Conservation (phyloP, 768 basidiomycete genomes). For the Leccinum disarticulatum region DNA sequence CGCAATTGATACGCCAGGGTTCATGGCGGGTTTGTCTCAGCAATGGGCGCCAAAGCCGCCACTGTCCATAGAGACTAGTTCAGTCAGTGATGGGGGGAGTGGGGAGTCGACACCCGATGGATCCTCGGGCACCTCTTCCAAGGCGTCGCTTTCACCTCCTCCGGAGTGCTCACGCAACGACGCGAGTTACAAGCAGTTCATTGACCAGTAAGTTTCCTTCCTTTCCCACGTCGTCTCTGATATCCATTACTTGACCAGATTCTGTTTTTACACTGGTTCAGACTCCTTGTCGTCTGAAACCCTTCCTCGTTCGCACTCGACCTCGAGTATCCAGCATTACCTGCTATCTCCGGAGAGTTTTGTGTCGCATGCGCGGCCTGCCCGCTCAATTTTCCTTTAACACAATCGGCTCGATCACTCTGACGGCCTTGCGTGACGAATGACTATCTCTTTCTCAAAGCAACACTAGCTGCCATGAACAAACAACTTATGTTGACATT, state of each 20-base stretch:
- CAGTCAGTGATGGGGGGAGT: slow-evolving; percentile 25
- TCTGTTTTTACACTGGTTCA: slow-evolving; percentile 78
- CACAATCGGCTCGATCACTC: slow-evolving; percentile 29
- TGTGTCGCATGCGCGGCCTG: slow-evolving; percentile 18
- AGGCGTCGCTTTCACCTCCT: slow-evolving; percentile 43
- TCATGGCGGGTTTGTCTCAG: slow-evolving; percentile 13
- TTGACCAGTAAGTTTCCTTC: slow-evolving; percentile 54
- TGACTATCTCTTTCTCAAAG: neutral
- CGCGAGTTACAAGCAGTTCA: slow-evolving; percentile 58
- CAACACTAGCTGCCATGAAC: neutral
- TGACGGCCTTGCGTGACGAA: slow-evolving; percentile 21
- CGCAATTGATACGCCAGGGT: neutral
- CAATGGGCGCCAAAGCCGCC: slow-evolving; percentile 6
- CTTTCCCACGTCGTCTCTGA: neutral
- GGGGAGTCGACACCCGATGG: slow-evolving; percentile 49
- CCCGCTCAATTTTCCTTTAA: slow-evolving; percentile 27
- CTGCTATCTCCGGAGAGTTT: slow-evolving; percentile 36
- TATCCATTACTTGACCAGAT: slow-evolving; percentile 42
- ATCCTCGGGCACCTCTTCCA: slow-evolving; percentile 42
- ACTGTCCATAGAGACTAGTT: slow-evolving; percentile 14
- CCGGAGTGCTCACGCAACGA: slow-evolving; percentile 28
- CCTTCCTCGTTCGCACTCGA: slow-evolving; percentile 45
- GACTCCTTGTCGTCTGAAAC: slow-evolving; percentile 32
- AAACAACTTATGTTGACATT: neutral
- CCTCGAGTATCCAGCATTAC: slow-evolving; percentile 55